Percentiles rank a stretch among this genome's conserved stretches.
Conservation (phyloP, 1,139 yeast species). For the Diutina sp. region DNA sequence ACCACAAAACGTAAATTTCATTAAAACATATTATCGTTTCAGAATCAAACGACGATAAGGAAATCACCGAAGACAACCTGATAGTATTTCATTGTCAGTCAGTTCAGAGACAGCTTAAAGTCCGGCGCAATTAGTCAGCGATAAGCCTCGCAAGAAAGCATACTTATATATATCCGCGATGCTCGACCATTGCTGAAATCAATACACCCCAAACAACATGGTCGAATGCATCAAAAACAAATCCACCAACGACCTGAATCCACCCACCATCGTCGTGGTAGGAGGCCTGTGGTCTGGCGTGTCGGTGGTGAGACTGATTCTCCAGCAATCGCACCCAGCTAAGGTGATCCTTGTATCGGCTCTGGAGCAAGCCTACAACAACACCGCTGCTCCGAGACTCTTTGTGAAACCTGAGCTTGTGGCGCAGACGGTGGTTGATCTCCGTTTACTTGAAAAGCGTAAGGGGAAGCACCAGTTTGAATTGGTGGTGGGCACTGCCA, state of each 20-base stretch:
- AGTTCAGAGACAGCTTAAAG: too few species aligned
- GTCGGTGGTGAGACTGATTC: constrained; percentile 13
- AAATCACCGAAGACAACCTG: too few species aligned
- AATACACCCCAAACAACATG: too few species aligned
- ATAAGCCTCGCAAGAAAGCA: too few species aligned
- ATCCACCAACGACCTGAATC: neutral
- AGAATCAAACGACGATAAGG: too few species aligned
- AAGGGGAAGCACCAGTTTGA: constrained; percentile 9
- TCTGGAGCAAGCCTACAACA: constrained; percentile 11
- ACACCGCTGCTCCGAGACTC: constrained; percentile 19
- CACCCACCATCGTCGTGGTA: constrained; percentile 14
- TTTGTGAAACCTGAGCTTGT: constrained; percentile 13
- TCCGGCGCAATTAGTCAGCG: too few species aligned
- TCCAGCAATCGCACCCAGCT: constrained; percentile 4
- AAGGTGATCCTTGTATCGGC: constrained; percentile 11
- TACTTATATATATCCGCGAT: neutral
- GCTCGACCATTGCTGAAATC: neutral
- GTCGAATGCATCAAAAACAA: too few species aligned
- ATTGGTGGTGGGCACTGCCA: constrained; percentile 11
- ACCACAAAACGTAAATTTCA: too few species aligned
- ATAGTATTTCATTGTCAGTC: too few species aligned
- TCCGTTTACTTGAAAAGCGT: constrained; percentile 10
- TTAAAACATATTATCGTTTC: too few species aligned
- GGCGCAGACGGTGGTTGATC: constrained; percentile 11
- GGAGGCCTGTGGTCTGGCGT: constrained; percentile 25